Conservation (phyloP, 148 eudicot genomes). For the Mesembryanthemum crystallinum region DNA sequence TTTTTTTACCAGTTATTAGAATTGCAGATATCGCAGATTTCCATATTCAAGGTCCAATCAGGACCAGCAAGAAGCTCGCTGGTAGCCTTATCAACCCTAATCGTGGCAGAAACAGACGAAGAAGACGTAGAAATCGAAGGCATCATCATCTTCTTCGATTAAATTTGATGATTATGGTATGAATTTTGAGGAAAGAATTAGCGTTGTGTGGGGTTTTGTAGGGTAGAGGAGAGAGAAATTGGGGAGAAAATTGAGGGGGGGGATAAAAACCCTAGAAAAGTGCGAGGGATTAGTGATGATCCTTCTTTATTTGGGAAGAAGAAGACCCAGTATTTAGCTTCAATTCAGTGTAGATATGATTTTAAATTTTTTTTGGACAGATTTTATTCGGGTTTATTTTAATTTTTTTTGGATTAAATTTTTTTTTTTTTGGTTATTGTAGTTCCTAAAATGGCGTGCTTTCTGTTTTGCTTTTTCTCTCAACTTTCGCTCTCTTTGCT, state of each 20-base stretch:
- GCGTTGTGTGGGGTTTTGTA: conserved; percentile 5
- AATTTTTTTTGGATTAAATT: neutral
- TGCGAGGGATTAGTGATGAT: conserved; percentile 1
- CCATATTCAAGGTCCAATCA: conserved; percentile 93
- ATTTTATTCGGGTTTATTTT: too few relatives aligned
- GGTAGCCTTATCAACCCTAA: conserved; percentile 83
- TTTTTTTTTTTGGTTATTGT: neutral
- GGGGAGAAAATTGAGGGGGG: conserved; percentile 21
- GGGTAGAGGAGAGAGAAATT: conserved; percentile 14
- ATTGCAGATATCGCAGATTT: conserved; percentile 79
- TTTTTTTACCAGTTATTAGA: conserved; percentile 55
- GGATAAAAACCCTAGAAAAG: conserved; percentile 10
- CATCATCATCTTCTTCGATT: conserved; percentile 20
- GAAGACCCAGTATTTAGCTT: neutral
- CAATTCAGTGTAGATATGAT: neutral
- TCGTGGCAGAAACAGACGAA: conserved; percentile 46
- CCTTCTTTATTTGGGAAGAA: conserved; percentile 2
- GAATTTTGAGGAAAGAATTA: too few relatives aligned
- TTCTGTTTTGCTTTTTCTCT: neutral
- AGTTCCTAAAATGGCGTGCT: conserved; percentile 1
- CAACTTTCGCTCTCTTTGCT: too few relatives aligned
- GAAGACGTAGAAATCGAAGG: conserved; percentile 42
- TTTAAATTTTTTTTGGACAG: too few relatives aligned
- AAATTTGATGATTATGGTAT: neutral
- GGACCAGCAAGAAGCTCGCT: conserved; percentile 83